phyloP scores from a whole-genome alignment of 208 protist species.

The Crithidia brevicula region DNA sequence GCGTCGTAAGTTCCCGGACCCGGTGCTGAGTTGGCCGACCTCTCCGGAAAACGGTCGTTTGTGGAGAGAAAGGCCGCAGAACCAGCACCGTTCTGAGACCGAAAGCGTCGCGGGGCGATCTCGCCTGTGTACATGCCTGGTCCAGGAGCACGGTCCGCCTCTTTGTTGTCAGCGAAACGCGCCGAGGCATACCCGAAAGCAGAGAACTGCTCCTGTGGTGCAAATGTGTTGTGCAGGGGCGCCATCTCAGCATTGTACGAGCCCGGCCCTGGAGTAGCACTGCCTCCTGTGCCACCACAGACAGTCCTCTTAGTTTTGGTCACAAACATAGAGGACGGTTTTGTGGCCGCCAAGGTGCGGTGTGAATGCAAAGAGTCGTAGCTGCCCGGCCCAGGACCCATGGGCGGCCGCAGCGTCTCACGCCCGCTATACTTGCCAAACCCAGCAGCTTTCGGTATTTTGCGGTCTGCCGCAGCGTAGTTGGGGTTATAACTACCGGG shows the following conservation, averaged over 20 bases:
- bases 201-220: constrained; percentile 41
- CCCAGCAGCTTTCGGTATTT: constrained; percentile 43
- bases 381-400: constrained; percentile 72
- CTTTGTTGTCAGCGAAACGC: constrained; percentile 38
- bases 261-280: constrained; percentile 70
- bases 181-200: constrained; percentile 68
- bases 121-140: constrained; percentile 80
- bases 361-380: constrained; percentile 48
- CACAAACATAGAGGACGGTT: constrained; percentile 85
- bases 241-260: constrained; percentile 50
- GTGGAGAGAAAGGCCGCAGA: constrained; percentile 63
- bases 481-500: constrained; percentile 70
- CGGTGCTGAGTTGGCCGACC: constrained; percentile 26
- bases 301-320: constrained; percentile 57
- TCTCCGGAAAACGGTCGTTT: constrained; percentile 47
- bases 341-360: constrained; percentile 41
- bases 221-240: background rate
- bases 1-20: constrained; percentile 74
- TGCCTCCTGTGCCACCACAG: constrained; percentile 18
- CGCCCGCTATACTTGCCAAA: constrained; percentile 72
- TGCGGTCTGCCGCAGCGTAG: constrained; percentile 41
- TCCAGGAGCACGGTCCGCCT: constrained; percentile 46
- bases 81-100: constrained; percentile 21
- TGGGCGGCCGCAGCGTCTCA: constrained; percentile 20
- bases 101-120: constrained; percentile 69